A percentile compares a stretch with the other conserved stretches of the same genome.
These are phyloP conservation scores for Fusarium hainanense DNA, from an alignment of 2,329 filamentous ascomycete species.

Conservation along the genomic window DNA sequence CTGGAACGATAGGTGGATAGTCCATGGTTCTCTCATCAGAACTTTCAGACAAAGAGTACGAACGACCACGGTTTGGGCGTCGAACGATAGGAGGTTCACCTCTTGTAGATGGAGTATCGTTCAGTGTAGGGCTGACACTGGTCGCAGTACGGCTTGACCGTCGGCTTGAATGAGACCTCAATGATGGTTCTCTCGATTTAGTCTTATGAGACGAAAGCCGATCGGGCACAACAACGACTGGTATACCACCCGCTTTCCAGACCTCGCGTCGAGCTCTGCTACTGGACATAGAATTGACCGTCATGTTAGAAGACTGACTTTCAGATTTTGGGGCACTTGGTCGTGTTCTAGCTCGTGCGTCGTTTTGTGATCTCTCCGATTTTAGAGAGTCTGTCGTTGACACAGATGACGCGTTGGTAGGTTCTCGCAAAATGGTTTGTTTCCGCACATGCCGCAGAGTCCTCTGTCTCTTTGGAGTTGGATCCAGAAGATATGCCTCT, in stretches of 20 bases:
- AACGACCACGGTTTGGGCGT: slow-evolving; percentile 53
- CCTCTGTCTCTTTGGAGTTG: slow-evolving; percentile 57
- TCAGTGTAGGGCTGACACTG: slow-evolving; percentile 62
- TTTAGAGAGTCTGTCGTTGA: slow-evolving; percentile 19
- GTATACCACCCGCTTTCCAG: slow-evolving; percentile 69
- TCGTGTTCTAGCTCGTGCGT: slow-evolving; percentile 45
- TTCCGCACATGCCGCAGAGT: slow-evolving; percentile 73
- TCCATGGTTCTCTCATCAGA: slow-evolving; percentile 69
- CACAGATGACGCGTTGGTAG: slow-evolving; percentile 40
- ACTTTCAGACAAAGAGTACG: slow-evolving; percentile 61
- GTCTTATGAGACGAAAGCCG: slow-evolving; percentile 65
- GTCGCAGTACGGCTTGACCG: slow-evolving; percentile 65
- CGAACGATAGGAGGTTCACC: slow-evolving; percentile 59
- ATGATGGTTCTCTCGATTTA: slow-evolving; percentile 64
- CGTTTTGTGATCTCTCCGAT: slow-evolving; percentile 40
- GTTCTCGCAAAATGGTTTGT: slow-evolving; percentile 62
- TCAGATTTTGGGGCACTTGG: slow-evolving; percentile 53
- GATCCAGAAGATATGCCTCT: slow-evolving; percentile 68
- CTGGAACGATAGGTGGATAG: slow-evolving; percentile 67
- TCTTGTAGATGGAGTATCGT: slow-evolving; percentile 56
- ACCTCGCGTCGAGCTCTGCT: slow-evolving; percentile 68
- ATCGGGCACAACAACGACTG: slow-evolving; percentile 71
- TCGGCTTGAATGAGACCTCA: slow-evolving; percentile 71
- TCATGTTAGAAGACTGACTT: slow-evolving; percentile 62
- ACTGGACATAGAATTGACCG: slow-evolving; percentile 63